Conservation (phyloP, 2,329 filamentous ascomycete genomes). For the Leptoxyphium fumago region DNA sequence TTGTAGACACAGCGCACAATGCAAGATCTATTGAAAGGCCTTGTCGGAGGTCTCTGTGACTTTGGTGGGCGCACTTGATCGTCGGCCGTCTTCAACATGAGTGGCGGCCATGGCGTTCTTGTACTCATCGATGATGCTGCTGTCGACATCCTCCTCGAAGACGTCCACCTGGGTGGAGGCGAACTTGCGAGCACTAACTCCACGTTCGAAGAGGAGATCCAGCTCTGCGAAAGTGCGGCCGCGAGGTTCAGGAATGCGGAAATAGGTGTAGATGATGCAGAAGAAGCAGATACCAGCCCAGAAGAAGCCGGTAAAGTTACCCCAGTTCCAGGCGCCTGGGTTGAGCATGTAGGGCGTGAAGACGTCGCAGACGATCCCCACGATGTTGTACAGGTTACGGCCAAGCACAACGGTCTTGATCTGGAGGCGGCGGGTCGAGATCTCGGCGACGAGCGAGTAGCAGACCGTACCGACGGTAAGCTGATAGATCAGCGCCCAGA, state of each 20-base stretch:
- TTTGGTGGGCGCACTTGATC: not conserved
- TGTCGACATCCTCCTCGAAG: constrained; percentile 29
- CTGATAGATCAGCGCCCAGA: constrained; percentile 74
- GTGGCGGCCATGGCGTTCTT: not conserved
- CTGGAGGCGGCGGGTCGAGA: constrained; percentile 68
- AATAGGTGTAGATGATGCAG: constrained; percentile 70
- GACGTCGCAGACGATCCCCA: constrained; percentile 66
- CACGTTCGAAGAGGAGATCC: constrained; percentile 67
- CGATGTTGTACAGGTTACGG: constrained; percentile 62
- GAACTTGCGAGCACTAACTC: constrained; percentile 59
- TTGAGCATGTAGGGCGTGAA: constrained; percentile 90
- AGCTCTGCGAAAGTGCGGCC: constrained; percentile 77
- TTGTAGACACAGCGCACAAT: no score
- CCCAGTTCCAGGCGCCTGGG: constrained; percentile 73
- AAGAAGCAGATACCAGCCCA: constrained; percentile 69
- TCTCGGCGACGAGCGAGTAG: constrained; percentile 75
- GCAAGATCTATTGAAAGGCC: not conserved
- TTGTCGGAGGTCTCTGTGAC: not conserved
- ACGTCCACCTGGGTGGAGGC: constrained; percentile 41
- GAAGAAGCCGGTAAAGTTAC: constrained; percentile 78
- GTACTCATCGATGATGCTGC: constrained; percentile 2
- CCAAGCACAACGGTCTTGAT: constrained; percentile 87
- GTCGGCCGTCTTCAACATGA: not conserved
- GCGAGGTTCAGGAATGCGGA: constrained; percentile 64
- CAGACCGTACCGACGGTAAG: constrained; percentile 77